Conservation (phyloP, 768 basidiomycete species). For the Termitomyces bulborhizus region DNA sequence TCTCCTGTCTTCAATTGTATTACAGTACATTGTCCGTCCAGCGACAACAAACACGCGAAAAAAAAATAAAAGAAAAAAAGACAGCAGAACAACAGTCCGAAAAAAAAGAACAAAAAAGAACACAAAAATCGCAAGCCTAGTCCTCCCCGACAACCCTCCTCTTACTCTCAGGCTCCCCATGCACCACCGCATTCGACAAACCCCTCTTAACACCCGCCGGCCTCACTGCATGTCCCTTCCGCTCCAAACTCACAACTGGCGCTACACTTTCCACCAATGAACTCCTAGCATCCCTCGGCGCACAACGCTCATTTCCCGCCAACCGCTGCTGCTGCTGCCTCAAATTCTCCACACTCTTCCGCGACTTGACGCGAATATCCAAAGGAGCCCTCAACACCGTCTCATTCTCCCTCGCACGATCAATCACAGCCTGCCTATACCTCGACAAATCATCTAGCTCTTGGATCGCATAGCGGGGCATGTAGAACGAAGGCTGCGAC, state of each 20-base stretch:
- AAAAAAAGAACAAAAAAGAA: too few species aligned
- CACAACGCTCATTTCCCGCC: too few species aligned
- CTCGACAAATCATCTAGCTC: neutral
- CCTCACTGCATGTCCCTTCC: too few species aligned
- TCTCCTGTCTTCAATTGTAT: too few species aligned
- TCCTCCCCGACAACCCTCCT: neutral
- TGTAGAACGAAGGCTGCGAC: neutral
- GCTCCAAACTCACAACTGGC: neutral
- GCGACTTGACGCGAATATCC: neutral
- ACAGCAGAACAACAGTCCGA: too few species aligned
- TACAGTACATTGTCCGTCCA: too few species aligned
- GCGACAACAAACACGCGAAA: too few species aligned
- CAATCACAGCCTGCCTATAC: neutral
- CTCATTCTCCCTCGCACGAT: neutral
- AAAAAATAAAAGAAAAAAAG: too few species aligned
- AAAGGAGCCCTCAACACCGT: neutral
- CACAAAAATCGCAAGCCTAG: too few species aligned
- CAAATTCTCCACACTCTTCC: neutral
- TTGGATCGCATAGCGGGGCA: neutral
- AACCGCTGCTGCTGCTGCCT: neutral
- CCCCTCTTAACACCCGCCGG: neutral
- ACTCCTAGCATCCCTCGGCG: neutral
- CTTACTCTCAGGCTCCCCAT: neutral
- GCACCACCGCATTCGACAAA: neutral
- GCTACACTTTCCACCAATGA: neutral